These are phyloP conservation scores for Colletotrichum australisinense DNA, from an alignment of 2,329 filamentous ascomycete genomes.

Conservation along the genomic window DNA sequence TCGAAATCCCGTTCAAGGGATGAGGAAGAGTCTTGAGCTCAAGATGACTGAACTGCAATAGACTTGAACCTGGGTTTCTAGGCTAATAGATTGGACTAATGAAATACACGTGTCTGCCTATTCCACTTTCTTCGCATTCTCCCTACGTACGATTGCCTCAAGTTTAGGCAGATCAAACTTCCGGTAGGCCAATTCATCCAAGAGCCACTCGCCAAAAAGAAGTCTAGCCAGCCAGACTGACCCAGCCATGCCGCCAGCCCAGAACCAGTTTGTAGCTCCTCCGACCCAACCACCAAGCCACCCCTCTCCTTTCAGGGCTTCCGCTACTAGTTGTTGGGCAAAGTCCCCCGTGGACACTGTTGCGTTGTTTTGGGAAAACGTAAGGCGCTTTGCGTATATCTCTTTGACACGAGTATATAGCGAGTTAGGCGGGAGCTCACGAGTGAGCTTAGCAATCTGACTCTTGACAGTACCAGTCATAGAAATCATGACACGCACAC, in stretches of 20 bases:
- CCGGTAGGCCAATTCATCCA: constrained; percentile 44
- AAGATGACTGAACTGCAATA: neutral
- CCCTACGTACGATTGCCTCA: constrained; percentile 29
- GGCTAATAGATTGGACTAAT: neutral
- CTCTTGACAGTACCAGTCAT: constrained; percentile 65
- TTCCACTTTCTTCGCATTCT: constrained; percentile 19
- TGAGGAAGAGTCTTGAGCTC: constrained; percentile 9
- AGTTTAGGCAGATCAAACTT: constrained; percentile 54
- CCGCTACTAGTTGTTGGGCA: constrained; percentile 54
- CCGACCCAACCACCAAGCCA: constrained; percentile 48
- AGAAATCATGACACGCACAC: constrained; percentile 67
- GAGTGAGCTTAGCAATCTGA: constrained; percentile 58
- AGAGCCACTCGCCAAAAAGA: constrained; percentile 43
- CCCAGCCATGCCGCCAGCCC: constrained; percentile 46
- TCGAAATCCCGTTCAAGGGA: constrained; percentile 27
- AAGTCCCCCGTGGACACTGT: constrained; percentile 59
- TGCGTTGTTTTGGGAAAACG: constrained; percentile 59
- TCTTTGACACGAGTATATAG: constrained; percentile 59
- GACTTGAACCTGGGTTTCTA: neutral
- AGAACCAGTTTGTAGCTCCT: constrained; percentile 47
- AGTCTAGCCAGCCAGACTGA: constrained; percentile 43
- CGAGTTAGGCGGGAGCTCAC: constrained; percentile 56
- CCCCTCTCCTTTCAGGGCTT: constrained; percentile 54
- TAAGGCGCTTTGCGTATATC: constrained; percentile 57
- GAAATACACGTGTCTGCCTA: neutral